These are phyloP conservation scores for Phytophthora europaea DNA, from an alignment of 352 stramenopile genomes.

Conservation along the genomic window DNA sequence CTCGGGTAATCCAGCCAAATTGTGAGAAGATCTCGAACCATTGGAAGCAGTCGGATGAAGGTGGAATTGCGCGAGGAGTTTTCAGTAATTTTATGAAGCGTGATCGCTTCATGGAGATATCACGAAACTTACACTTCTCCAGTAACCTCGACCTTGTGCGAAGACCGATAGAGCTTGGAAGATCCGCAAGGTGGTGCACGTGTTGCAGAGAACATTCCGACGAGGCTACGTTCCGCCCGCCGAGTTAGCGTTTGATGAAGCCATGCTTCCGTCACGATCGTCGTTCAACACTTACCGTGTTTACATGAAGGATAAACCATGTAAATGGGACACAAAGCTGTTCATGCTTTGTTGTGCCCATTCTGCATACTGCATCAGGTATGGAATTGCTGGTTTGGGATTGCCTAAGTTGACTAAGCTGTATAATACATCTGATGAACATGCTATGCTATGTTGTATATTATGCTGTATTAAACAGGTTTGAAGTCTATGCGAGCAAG, in stretches of 20 bases:
- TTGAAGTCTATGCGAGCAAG: constrained; percentile 6
- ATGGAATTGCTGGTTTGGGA: background rate
- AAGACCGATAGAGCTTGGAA: background rate
- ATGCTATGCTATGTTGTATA: background rate
- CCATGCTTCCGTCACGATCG: background rate
- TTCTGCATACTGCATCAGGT: background rate
- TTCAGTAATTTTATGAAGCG: background rate
- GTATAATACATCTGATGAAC: background rate
- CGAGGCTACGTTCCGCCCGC: too few species aligned
- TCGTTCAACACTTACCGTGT: background rate
- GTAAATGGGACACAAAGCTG: background rate
- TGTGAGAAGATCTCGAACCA: too few species aligned
- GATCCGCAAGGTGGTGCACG: background rate
- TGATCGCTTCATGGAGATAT: background rate
- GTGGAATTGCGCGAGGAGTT: background rate
- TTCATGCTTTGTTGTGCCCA: background rate
- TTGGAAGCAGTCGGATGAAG: too few species aligned
- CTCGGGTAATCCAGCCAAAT: too few species aligned
- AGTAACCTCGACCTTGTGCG: background rate
- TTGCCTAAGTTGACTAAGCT: background rate
- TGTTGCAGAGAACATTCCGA: background rate
- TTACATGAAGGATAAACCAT: background rate
- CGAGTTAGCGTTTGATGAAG: background rate
- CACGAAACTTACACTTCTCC: background rate
- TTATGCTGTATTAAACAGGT: background rate